A percentile compares a stretch with the other conserved stretches of the same genome.
Evolutionary conservation across 2,329 filamentous ascomycete species (phyloP).

Genomic region (Sporothrix euskadiensis): DNA sequence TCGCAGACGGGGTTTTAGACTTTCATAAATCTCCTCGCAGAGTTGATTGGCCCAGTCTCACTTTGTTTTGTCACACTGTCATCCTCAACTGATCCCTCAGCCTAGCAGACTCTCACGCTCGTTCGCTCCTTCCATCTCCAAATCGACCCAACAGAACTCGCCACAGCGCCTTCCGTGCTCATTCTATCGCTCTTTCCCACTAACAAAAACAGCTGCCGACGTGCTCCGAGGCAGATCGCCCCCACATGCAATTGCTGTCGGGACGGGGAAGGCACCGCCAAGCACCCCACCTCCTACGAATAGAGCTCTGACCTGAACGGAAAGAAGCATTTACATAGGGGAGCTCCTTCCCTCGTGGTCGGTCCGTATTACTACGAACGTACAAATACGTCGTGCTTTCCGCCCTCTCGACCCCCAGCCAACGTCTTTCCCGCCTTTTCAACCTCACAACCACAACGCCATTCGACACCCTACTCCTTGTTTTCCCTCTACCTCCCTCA

Average conservation of each 20-base stretch:
- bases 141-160: background rate
- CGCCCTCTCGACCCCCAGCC: background rate
- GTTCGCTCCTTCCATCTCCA: background rate
- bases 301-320: background rate
- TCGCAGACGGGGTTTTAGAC: background rate
- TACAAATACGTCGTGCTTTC: background rate
- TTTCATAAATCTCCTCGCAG: background rate
- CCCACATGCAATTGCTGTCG: slow-evolving; percentile 11
- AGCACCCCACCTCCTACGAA: background rate
- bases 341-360: background rate
- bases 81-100: background rate
- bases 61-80: background rate
- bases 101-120: background rate
- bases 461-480: background rate
- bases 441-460: background rate
- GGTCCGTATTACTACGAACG: background rate
- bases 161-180: background rate
- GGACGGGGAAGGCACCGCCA: background rate
- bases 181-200: background rate
- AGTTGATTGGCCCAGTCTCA: background rate
- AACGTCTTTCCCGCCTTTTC: background rate
- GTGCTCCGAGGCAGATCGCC: slow-evolving; percentile 7
- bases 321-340: background rate
- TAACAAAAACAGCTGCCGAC: background rate
- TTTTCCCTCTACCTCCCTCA: background rate